These are phyloP conservation scores for Sordariomycetes sp. DNA, from an alignment of 2,329 filamentous ascomycete genomes.

Conservation along the genomic window DNA sequence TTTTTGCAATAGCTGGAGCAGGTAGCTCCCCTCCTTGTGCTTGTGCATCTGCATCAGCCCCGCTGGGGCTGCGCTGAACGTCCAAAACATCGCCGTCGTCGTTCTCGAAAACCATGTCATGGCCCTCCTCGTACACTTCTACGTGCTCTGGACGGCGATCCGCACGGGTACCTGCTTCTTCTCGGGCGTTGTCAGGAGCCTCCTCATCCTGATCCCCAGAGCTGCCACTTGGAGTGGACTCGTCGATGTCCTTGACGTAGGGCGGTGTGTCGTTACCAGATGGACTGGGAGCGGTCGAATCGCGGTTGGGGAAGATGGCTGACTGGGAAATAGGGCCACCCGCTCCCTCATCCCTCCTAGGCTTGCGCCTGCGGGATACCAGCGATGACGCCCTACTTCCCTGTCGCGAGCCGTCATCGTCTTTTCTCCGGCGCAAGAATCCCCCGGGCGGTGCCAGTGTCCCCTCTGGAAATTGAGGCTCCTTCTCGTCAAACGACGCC, in stretches of 20 bases:
- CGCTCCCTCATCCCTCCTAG: slow-evolving; percentile 61
- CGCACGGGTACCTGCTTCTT: slow-evolving; percentile 12
- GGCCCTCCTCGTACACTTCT: slow-evolving; percentile 74
- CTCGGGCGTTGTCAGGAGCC: slow-evolving; percentile 17
- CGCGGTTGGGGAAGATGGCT: slow-evolving; percentile 66
- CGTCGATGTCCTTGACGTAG: too few relatives aligned
- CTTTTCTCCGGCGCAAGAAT: slow-evolving; percentile 75
- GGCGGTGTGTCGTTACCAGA: not conserved
- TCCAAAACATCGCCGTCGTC: slow-evolving; percentile 77
- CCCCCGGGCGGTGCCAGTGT: slow-evolving; percentile 64
- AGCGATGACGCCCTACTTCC: slow-evolving; percentile 51
- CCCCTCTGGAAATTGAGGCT: slow-evolving; percentile 55
- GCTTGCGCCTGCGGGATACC: slow-evolving; percentile 52
- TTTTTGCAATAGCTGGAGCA: slow-evolving; percentile 7
- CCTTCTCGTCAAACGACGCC: slow-evolving; percentile 56
- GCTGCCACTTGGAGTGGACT: not conserved
- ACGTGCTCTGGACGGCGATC: slow-evolving; percentile 25
- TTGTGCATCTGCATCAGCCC: slow-evolving; percentile 3
- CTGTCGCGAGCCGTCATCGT: slow-evolving; percentile 54
- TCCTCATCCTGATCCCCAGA: not conserved
- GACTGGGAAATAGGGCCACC: slow-evolving; percentile 87
- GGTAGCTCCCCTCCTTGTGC: slow-evolving; percentile 9
- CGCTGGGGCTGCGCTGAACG: slow-evolving; percentile 31
- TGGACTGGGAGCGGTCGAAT: slow-evolving; percentile 7
- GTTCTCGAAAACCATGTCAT: slow-evolving; percentile 74